Evolutionary conservation across 352 stramenopile genomes (phyloP), one percentile per base, ranked within the genome.

Genomic region (Blastocystis sp.): DNA sequence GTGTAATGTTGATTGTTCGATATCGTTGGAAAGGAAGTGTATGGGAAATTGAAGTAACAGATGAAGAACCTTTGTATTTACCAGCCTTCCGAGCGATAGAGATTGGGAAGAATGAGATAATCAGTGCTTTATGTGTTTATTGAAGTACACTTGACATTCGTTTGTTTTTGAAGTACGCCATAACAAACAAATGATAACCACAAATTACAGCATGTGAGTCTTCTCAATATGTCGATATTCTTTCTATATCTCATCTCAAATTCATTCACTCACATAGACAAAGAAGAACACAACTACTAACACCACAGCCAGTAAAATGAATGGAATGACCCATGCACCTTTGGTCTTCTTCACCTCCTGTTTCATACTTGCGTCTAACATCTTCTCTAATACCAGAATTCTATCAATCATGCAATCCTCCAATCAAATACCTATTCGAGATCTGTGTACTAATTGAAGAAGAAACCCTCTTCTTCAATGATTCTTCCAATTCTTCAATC

Each of bases 351-450:
- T 86, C 57, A 86, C 75, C 42, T 86, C 75, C 21, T 43, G 37
- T 46, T 86, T 66, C 37, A 90, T 52, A 29, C 75, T 69, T n/a
- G 88, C 51, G 24, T 90, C 52, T 21, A 89, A 56, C 59, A 86
- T 75, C n/a, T 67, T 85, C 73, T 90, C 89, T n/a, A 91, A 65
- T 1, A 86, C 73, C 2, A 80, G 67, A 24, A 92, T 87, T 16
- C 90, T 86, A 9, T 27, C 39, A 69, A 91, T 89, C 59, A 86
- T 59, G 16, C 57, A 78, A 57, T 90, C 89, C 19, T n/a, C 92
- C 90, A 39, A 88, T 61, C 71, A 89, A 66, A 43, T 90, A 61
- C 0, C 69, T 4, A 14, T 42, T 37, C 29, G 65, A 24, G 29
- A 87, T 74, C 24, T 87, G 52, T n/a, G 29, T 29, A 16, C 56